phyloP scores from a whole-genome alignment of 163 green algal genomes.

The Scenedesmus sp. region DNA sequence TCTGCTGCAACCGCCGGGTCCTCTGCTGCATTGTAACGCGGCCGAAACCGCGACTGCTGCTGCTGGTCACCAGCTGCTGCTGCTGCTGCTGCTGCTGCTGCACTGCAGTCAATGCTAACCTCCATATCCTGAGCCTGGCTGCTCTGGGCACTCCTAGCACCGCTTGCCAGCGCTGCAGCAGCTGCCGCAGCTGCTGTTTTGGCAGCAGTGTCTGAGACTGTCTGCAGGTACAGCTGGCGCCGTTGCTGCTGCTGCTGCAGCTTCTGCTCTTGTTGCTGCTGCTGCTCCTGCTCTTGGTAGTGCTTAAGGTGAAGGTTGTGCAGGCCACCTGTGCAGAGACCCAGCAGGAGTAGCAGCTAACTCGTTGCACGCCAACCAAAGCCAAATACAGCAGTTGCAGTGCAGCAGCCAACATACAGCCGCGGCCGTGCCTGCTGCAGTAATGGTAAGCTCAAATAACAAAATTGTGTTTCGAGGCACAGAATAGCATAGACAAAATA shows the following conservation, averaged over 20 bases:
- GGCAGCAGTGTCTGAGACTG: not conserved
- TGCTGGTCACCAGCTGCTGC: not conserved
- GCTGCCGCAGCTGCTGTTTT: not conserved
- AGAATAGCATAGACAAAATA: no score
- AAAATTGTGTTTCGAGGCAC: no score
- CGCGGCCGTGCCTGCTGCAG: no score
- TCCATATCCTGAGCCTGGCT: not conserved
- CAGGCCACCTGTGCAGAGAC: not conserved
- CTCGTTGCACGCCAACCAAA: no score
- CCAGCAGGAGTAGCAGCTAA: not conserved
- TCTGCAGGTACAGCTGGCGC: not conserved
- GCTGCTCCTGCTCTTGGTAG: constrained; percentile 5
- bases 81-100: not conserved
- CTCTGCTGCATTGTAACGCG: not conserved
- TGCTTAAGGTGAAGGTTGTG: constrained; percentile 19
- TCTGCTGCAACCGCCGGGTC: not conserved
- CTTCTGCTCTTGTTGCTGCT: not conserved
- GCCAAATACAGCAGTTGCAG: no score
- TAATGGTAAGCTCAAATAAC: no score
- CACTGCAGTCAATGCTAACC: not conserved
- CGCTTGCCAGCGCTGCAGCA: not conserved
- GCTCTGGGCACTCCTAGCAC: not conserved
- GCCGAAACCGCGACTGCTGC: not conserved
- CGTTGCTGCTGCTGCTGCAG: constrained; percentile 12
- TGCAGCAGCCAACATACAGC: no score